Evolutionary conservation across 495 filamentous ascomycete genomes (phyloP).

Genomic region (Rhizodiscina lignyota): DNA sequence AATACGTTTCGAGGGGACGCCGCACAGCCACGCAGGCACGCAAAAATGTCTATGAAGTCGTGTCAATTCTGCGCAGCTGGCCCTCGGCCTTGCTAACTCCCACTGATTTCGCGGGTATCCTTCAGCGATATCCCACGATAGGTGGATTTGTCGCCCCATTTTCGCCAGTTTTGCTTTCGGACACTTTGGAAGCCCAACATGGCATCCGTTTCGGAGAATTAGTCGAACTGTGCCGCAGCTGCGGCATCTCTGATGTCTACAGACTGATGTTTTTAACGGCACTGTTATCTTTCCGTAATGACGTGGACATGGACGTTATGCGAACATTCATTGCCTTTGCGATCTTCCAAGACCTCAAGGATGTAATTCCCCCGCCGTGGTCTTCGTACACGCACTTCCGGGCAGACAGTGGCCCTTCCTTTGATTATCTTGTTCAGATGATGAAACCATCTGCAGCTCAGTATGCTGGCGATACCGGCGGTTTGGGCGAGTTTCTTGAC

Average conservation of each 20-base stretch:
- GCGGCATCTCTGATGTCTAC: conserved; percentile 11
- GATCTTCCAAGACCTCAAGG: conserved; percentile 19
- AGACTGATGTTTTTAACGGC: conserved; percentile 28
- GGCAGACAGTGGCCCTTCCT: no score
- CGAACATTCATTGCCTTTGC: conserved; percentile 23
- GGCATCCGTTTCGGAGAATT: conserved; percentile 28
- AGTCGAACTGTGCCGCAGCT: conserved; percentile 16
- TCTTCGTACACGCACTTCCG: conserved; percentile 17
- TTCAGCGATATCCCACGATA: conserved; percentile 23
- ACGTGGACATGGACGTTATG: conserved; percentile 22
- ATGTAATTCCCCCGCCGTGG: conserved; percentile 15
- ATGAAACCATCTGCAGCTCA: no score
- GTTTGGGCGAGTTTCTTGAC: no score
- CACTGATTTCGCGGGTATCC: conserved; percentile 16
- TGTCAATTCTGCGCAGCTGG: conserved; percentile 14
- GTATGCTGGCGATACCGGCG: no score
- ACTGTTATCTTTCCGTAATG: conserved; percentile 20
- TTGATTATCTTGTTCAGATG: no score
- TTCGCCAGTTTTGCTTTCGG: conserved; percentile 14
- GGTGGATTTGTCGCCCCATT: conserved; percentile 23
- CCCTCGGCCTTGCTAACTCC: conserved; percentile 12
- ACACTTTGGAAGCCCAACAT: conserved; percentile 20
- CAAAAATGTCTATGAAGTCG: conserved; percentile 20
- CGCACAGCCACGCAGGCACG: no score
- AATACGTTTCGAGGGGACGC: no score